These are phyloP conservation scores for Clathrus columnatus DNA, from an alignment of 768 basidiomycete genomes.

Conservation along the genomic window DNA sequence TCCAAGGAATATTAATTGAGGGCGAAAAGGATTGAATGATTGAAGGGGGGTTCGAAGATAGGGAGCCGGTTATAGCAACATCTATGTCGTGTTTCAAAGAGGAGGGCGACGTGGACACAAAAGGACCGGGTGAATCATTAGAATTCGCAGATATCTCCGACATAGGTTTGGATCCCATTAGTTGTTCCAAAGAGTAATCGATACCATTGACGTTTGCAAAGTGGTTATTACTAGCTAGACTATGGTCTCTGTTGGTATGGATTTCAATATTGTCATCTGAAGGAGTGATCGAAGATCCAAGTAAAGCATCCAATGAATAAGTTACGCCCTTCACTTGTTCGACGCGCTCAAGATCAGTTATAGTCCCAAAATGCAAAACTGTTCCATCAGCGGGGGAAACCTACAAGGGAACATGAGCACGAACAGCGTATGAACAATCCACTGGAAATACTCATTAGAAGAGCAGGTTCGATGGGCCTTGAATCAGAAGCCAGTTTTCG, in stretches of 20 bases:
- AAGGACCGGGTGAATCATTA: slow-evolving; percentile 36
- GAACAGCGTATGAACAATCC: neutral
- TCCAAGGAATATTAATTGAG: slow-evolving; percentile 60
- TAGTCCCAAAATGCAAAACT: slow-evolving; percentile 85
- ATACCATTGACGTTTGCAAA: slow-evolving; percentile 98
- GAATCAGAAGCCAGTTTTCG: slow-evolving; percentile 72
- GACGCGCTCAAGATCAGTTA: slow-evolving; percentile 63
- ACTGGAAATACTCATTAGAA: slow-evolving; percentile 44
- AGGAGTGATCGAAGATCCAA: slow-evolving; percentile 49
- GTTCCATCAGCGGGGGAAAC: slow-evolving; percentile 93
- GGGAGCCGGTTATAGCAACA: slow-evolving; percentile 68
- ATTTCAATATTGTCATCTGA: slow-evolving; percentile 22
- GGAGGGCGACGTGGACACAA: slow-evolving; percentile 43
- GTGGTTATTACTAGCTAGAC: slow-evolving; percentile 71
- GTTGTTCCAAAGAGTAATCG: slow-evolving; percentile 85
- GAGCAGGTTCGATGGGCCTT: slow-evolving; percentile 68
- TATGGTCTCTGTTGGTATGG: slow-evolving; percentile 42
- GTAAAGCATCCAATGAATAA: slow-evolving; percentile 88
- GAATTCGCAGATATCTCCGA: slow-evolving; percentile 55
- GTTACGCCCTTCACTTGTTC: slow-evolving; percentile 98
- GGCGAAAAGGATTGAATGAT: slow-evolving; percentile 2
- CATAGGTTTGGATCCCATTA: slow-evolving; percentile 47
- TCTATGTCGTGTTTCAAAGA: slow-evolving; percentile 57
- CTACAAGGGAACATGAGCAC: slow-evolving; percentile 26
- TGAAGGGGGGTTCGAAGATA: slow-evolving; percentile 16